Base-by-base conservation (phyloP, 495 filamentous ascomycete genomes). In the Xanthoparmelia taractica region DNA sequence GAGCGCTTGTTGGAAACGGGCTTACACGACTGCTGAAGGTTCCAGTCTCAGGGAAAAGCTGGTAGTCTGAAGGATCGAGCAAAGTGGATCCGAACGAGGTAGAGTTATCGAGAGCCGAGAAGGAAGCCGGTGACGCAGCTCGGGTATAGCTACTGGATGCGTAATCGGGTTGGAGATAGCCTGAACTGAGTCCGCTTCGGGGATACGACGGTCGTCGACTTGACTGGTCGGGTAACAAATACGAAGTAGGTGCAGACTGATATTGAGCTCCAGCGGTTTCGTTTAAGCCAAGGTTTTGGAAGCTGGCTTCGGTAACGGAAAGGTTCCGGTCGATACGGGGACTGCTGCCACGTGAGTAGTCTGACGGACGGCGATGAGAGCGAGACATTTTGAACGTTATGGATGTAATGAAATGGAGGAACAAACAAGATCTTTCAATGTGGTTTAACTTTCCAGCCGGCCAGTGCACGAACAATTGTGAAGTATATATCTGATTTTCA, bases 281-380 rank as follows among this genome's bases (percentile, higher is more conserved):
- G 33, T 48, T 62, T n/a, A 71, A 33, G 27, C 66, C 64, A 13
- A 71, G 63, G 25, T 64, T 60, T 36, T 71, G 68, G 23, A 71
- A 67, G 58, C 64, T 71, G 38, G 68, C 64, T 66, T 71, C 68
- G 58, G 69, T 71, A 41, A 67, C 65, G 58, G 69, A 56, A 37
- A 71, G 64, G 38, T 43, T 63, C 50, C 58, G 59, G 40, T 65
- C 57, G 34, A 57, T 48, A 47, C 37, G 60, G 34, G 60, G 55
- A 48, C 69, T 71, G 58, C 62, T 66, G 60, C 55, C 58, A 52
- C 57, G 66, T 66, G 68, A 70, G 64, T 71, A 50, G 59, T 58
- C 37, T 63, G 66, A 66, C 56, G 68, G 58, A 66, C 66, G 61
- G 52, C 60, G 63, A 48, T 63, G 31, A 47, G 63, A 68, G 45